Base-by-base conservation (phyloP, 768 basidiomycete species). In the Baorangia bicolor region DNA sequence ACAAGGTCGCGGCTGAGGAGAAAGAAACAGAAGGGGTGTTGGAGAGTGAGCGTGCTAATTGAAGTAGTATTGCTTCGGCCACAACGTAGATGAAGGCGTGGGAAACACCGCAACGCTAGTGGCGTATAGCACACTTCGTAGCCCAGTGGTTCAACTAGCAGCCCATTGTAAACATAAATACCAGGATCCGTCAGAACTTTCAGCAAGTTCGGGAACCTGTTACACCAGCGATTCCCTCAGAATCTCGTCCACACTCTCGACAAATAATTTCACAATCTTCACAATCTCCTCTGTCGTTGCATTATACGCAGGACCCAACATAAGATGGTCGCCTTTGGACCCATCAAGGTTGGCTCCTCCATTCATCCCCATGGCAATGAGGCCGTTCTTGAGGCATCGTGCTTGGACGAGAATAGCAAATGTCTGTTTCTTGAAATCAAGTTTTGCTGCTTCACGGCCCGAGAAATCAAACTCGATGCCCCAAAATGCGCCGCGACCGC, bases 401-500 rank as follows among this genome's bases (percentile, higher is more conserved):
- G 83, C 87, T 69, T 92, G 92, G 16, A 89, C 79, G 21, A 82
- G 75, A 71, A 85, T 82, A 18, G 84, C 90, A 63, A 93, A 90
- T 34, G 70, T 68, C 45, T 79, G 57, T 3, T 77, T 80, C 60
- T 77, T 76, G 55, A 88, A 78, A 55, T 84, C 74, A 18, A 83
- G 48, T n/a, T 69, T 68, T 35, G 69, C 55, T 11, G 75, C 78
- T 52, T 77, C 74, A 13, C 71, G 65, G 16, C 66, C 68, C 5
- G 77, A 76, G 58, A 89, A 84, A 61, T 92, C 89, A 58, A 92
- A 93, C 67, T 94, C 92, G 51, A 94, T 73, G 23, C 77, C 87
- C 88, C 88, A 93, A 74, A 94, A 92, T 28, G 85, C 80, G 33
- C 93, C 94, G 20, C 84, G 83, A 11, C 94, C 93, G 28, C 94